Evolutionary conservation across 176 grass and related monocot genomes (phyloP).

Genomic region (Ampelocalamus luodianensis): DNA sequence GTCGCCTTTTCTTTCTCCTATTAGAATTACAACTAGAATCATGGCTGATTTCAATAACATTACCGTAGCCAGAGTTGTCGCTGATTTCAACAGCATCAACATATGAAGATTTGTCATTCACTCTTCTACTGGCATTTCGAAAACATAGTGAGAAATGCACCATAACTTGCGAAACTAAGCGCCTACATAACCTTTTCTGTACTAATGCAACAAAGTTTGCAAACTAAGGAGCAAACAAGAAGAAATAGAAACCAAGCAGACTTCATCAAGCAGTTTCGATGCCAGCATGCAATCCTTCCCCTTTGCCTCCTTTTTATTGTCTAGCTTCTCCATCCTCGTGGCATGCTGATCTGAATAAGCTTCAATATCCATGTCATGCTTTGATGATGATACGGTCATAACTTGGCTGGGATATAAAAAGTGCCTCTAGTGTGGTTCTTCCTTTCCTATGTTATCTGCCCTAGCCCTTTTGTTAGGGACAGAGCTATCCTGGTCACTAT

Average conservation of each 20-base stretch:
- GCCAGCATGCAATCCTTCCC: not conserved
- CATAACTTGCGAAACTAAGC: conserved; percentile 19
- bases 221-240: not conserved
- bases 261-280: not conserved
- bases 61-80: not conserved
- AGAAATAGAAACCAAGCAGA: not conserved
- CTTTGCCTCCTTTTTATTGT: not conserved
- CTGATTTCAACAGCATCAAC: conserved; percentile 25
- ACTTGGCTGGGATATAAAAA: conserved; percentile 4
- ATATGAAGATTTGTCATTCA: conserved; percentile 2
- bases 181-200: not conserved
- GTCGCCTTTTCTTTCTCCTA: conserved; percentile 16
- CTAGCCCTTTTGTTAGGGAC: conserved; percentile 7
- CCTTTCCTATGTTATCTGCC: not conserved
- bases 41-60: conserved; percentile 22
- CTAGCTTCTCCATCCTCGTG: not conserved
- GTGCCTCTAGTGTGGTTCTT: not conserved
- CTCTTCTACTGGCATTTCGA: conserved; percentile 7
- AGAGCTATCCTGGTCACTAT: not conserved
- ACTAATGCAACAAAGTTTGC: not conserved
- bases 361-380: conserved; percentile 18
- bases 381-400: not conserved
- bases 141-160: not conserved
- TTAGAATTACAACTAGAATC: conserved; percentile 21
- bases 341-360: not conserved